Evolutionary conservation across 495 filamentous ascomycete genomes (phyloP).

Genomic region (Baudoinia panamericana): DNA sequence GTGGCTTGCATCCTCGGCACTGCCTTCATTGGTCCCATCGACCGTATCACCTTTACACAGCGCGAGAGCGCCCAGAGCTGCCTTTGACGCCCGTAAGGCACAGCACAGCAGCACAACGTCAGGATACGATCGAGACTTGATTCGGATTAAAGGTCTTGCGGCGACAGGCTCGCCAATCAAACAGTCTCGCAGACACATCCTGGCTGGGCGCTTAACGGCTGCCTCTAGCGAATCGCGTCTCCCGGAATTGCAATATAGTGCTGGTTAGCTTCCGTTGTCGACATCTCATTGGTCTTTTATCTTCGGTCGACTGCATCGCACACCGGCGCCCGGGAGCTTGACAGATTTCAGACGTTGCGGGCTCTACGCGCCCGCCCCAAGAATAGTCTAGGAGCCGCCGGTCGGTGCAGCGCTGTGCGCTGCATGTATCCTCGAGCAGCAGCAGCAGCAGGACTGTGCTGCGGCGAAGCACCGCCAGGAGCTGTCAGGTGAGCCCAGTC

Average conservation of each 20-base stretch:
- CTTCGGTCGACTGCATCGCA: no score
- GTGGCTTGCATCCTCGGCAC: no score
- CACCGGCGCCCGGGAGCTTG: not conserved
- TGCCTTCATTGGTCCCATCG: no score
- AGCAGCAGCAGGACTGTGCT: conserved; percentile 4
- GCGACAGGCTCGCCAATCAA: no score
- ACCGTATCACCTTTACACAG: no score
- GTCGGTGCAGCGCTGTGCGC: conserved; percentile 9
- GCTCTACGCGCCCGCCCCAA: conserved; percentile 13
- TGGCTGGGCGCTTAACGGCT: not conserved
- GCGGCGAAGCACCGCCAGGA: conserved; percentile 3
- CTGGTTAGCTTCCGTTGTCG: no score
- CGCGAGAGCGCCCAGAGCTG: no score
- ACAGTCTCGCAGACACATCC: not conserved
- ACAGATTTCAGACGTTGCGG: not conserved
- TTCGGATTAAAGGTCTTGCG: no score
- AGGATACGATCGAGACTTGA: no score
- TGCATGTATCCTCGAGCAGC: conserved; percentile 13
- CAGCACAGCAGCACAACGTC: no score
- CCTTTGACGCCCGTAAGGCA: no score
- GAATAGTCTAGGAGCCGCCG: conserved; percentile 12
- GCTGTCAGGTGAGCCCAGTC: conserved; percentile 13
- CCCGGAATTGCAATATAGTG: not conserved
- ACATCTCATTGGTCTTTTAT: no score
- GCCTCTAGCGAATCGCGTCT: not conserved